Conservation (phyloP, 176 grass and related monocot species). For the Oryza meyeriana region DNA sequence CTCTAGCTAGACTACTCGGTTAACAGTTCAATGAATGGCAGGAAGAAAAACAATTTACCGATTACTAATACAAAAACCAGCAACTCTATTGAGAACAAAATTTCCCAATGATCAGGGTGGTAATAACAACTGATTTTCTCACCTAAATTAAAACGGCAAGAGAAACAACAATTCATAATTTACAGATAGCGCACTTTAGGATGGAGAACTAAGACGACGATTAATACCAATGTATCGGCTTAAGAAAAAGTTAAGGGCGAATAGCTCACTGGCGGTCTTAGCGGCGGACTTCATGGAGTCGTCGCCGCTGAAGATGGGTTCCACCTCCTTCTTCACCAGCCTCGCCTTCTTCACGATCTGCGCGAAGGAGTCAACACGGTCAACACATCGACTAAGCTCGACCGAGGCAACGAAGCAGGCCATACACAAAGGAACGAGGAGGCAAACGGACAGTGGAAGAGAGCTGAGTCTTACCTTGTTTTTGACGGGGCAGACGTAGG, state of each 20-base stretch:
- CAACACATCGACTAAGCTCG: background rate
- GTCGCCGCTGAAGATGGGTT: conserved; percentile 50
- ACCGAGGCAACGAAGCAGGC: background rate
- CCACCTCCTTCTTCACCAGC: conserved; percentile 61
- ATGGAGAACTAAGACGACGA: background rate
- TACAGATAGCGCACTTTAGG: background rate
- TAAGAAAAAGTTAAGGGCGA: background rate
- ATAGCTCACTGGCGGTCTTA: conserved; percentile 48
- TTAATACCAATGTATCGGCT: background rate
- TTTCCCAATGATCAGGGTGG: background rate
- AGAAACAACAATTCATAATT: background rate
- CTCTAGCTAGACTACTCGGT: background rate
- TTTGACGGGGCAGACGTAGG: conserved; percentile 56
- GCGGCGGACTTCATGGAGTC: conserved; percentile 52
- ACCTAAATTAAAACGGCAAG: background rate
- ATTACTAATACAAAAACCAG: background rate
- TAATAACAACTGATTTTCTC: background rate
- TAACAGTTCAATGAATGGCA: background rate
- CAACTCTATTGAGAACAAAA: background rate
- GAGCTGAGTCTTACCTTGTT: conserved; percentile 47
- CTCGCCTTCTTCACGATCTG: conserved; percentile 70
- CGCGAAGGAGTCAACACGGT: background rate
- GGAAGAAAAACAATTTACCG: background rate
- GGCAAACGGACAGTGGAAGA: background rate
- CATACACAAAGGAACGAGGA: background rate